Evolutionary conservation across 1,284 basidiomycete genomes (phyloP).

Genomic region (Ceratobasidium sp.): DNA sequence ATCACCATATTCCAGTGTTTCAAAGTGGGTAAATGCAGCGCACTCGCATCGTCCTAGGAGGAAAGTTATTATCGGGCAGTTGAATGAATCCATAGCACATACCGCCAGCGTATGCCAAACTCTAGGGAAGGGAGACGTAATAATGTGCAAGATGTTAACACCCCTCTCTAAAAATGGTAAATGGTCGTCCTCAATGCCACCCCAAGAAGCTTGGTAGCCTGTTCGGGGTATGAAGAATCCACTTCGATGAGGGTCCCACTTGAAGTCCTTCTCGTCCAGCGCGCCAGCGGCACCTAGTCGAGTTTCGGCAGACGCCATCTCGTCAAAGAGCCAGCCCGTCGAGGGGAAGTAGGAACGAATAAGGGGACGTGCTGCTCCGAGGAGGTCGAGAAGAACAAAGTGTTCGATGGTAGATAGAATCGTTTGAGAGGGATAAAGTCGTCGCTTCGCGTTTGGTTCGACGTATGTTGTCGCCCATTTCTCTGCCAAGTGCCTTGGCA

Average conservation of each 20-base stretch:
- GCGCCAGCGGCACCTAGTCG: constrained; percentile 66
- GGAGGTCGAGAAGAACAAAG: constrained; percentile 86
- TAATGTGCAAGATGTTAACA: constrained; percentile 90
- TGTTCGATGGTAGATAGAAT: constrained; percentile 84
- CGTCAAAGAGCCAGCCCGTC: constrained; percentile 90
- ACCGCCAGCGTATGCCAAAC: constrained; percentile 90
- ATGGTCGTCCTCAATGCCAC: constrained; percentile 92
- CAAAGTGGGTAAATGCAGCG: constrained; percentile 85
- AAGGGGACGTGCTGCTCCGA: constrained; percentile 74
- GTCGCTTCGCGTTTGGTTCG: constrained; percentile 62
- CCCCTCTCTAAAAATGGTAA: constrained; percentile 85
- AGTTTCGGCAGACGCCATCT: constrained; percentile 69
- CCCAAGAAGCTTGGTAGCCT: constrained; percentile 55
- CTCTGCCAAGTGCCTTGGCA: constrained; percentile 78
- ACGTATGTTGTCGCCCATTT: constrained; percentile 79
- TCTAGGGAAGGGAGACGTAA: constrained; percentile 84
- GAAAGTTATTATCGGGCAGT: constrained; percentile 20
- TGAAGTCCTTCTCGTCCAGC: constrained; percentile 57
- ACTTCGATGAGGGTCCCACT: constrained; percentile 49
- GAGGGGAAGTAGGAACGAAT: constrained; percentile 84
- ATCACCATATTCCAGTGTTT: constrained; percentile 89
- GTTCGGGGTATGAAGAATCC: constrained; percentile 69
- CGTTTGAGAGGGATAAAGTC: constrained; percentile 62
- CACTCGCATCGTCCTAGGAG: constrained; percentile 82
- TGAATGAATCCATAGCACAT: constrained; percentile 48